These are phyloP conservation scores for Curvularia verruculosa DNA, from an alignment of 2,329 filamentous ascomycete species.

Conservation along the genomic window DNA sequence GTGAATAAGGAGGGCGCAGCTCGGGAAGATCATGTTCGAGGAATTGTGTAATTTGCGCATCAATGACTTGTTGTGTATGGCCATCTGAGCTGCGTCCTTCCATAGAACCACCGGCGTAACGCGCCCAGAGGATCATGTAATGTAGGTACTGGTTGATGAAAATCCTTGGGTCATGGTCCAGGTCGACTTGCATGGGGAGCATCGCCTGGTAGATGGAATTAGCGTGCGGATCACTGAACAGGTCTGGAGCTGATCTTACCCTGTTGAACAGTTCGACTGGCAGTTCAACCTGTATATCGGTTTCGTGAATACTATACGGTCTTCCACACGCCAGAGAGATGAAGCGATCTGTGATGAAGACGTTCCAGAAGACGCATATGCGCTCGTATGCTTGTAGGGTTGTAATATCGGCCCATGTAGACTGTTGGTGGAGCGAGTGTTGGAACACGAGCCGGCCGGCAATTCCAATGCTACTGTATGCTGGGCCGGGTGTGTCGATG, in stretches of 20 bases:
- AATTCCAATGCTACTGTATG: slow-evolving; percentile 39
- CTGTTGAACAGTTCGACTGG: slow-evolving; percentile 25
- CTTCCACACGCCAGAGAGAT: slow-evolving; percentile 41
- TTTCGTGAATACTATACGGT: slow-evolving; percentile 38
- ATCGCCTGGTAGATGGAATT: slow-evolving; percentile 15
- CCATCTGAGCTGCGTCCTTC: slow-evolving; percentile 26
- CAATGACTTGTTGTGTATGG: slow-evolving; percentile 11
- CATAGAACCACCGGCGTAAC: slow-evolving; percentile 30
- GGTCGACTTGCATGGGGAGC: slow-evolving; percentile 16
- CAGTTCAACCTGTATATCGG: slow-evolving; percentile 35
- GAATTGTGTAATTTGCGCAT: slow-evolving; percentile 18
- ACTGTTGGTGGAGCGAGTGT: slow-evolving; percentile 37
- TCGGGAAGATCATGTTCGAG: slow-evolving; percentile 10
- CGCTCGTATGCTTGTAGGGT: slow-evolving; percentile 29
- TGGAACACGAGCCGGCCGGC: slow-evolving; percentile 40
- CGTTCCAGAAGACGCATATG: slow-evolving; percentile 39
- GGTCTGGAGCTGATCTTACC: slow-evolving; percentile 18
- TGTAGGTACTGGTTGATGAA: slow-evolving; percentile 30
- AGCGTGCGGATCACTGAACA: not conserved
- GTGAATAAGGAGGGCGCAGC: slow-evolving; percentile 4
- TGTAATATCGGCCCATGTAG: slow-evolving; percentile 23
- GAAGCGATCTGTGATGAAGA: slow-evolving; percentile 35
- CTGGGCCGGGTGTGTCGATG: slow-evolving; percentile 35
- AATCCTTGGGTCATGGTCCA: slow-evolving; percentile 18
- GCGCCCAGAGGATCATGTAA: slow-evolving; percentile 35